phyloP scores from a whole-genome alignment of 2,329 filamentous ascomycete species.

The Acrocalymma vagum region DNA sequence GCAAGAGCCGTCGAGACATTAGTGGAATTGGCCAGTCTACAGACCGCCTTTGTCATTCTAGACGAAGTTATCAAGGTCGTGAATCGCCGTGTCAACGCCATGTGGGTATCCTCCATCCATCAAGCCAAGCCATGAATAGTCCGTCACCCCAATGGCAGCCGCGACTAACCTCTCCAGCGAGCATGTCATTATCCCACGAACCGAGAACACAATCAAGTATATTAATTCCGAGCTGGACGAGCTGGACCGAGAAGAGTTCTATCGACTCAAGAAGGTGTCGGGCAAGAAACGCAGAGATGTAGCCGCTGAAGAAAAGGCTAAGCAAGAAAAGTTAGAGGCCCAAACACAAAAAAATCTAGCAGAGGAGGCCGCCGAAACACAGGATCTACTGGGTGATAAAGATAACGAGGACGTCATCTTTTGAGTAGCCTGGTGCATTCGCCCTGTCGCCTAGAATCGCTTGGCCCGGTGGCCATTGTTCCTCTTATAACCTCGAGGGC shows the following conservation, averaged over 20 bases:
- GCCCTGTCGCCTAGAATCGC: constrained; percentile 2
- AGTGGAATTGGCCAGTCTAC: constrained; percentile 91
- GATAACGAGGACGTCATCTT: constrained; percentile 91
- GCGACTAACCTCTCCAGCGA: constrained; percentile 61
- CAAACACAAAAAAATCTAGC: constrained; percentile 33
- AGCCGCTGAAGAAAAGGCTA: constrained; percentile 47
- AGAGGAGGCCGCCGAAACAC: constrained; percentile 52
- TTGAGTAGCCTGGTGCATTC: constrained; percentile 50
- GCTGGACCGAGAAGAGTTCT: constrained; percentile 97
- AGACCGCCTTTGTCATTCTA: constrained; percentile 97
- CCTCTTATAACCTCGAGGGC: background rate
- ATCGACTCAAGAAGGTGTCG: constrained; percentile 92
- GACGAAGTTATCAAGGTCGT: constrained; percentile 99
- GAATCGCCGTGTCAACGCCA: constrained; percentile 96
- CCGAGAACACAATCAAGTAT: constrained; percentile 99
- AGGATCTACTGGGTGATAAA: constrained; percentile 76
- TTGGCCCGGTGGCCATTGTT: constrained; percentile 1
- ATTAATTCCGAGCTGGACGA: constrained; percentile 99
- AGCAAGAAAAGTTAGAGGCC: constrained; percentile 52
- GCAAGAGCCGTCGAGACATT: constrained; percentile 93
- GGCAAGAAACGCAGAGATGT: constrained; percentile 69
- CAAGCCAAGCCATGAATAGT: no score
- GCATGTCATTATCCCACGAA: constrained; percentile 95
- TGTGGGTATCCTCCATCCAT: constrained; percentile 64
- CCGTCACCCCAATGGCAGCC: background rate